These are phyloP conservation scores for Sparassis latifolia DNA, from an alignment of 1,284 basidiomycete genomes.

Conservation along the genomic window DNA sequence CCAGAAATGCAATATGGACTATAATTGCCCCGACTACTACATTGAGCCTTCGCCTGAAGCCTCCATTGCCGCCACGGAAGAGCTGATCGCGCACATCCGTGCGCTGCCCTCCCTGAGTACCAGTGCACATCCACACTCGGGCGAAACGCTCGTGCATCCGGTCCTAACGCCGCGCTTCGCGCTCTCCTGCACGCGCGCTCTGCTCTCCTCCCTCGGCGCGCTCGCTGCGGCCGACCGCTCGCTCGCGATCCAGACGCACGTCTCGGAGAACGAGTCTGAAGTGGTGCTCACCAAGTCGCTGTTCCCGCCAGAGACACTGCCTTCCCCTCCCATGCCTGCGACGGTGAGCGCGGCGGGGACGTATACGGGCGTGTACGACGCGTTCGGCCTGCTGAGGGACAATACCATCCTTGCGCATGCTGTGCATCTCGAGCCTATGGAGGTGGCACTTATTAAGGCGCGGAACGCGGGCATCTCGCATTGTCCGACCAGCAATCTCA, in stretches of 20 bases:
- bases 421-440: constrained; percentile 72
- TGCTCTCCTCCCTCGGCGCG: constrained; percentile 60
- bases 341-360: constrained; percentile 29
- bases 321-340: constrained; percentile 6
- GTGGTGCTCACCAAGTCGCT: constrained; percentile 59
- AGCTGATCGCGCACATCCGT: constrained; percentile 69
- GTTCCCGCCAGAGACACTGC: constrained; percentile 43
- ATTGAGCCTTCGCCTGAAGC: constrained; percentile 55
- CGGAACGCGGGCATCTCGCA: constrained; percentile 79
- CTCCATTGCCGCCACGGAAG: constrained; percentile 56
- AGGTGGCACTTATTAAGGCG: constrained; percentile 68
- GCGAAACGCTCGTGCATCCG: constrained; percentile 67
- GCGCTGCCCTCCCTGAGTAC: constrained; percentile 33
- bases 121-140: background rate
- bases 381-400: constrained; percentile 64
- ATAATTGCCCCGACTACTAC: constrained; percentile 68
- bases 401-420: constrained; percentile 91
- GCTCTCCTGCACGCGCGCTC: constrained; percentile 79
- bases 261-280: constrained; percentile 83
- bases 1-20: constrained; percentile 94
- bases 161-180: constrained; percentile 95
- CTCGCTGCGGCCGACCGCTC: constrained; percentile 48
- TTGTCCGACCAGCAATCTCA: constrained; percentile 92
- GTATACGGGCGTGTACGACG: constrained; percentile 82
- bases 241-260: constrained; percentile 88